A percentile compares a stretch with the other conserved stretches of the same genome.
phyloP scores from a whole-genome alignment of 768 basidiomycete species.

The Pholiota molesta region DNA sequence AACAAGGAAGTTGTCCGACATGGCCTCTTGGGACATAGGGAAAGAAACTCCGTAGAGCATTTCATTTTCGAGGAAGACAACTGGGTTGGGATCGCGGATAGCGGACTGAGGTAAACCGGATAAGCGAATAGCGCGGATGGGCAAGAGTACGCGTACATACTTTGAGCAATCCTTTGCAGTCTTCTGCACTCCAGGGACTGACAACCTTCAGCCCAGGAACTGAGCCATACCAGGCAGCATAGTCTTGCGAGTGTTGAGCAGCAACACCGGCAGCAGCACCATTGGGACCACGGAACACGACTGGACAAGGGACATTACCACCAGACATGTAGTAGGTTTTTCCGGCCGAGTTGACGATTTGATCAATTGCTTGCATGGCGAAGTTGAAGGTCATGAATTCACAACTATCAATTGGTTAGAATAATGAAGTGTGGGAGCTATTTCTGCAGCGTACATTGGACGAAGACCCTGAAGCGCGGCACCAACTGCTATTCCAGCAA shows the following conservation, averaged over 20 bases:
- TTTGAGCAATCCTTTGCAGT: slow-evolving; percentile 98
- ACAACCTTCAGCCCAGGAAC: slow-evolving; percentile 97
- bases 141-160: slow-evolving; percentile 36
- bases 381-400: slow-evolving; percentile 99
- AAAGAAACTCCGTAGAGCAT: slow-evolving; percentile 98
- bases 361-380: slow-evolving; percentile 99
- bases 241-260: slow-evolving; percentile 98
- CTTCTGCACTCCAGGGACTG: slow-evolving; percentile 97
- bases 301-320: slow-evolving; percentile 96
- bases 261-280: slow-evolving; percentile 97
- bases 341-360: slow-evolving; percentile 99
- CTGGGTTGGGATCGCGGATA: slow-evolving; percentile 97
- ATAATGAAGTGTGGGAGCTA: slow-evolving; percentile 6
- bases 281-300: slow-evolving; percentile 99
- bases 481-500: slow-evolving; percentile 95
- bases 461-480: slow-evolving; percentile 93
- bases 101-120: slow-evolving; percentile 60
- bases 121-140: slow-evolving; percentile 1
- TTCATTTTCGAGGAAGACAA: slow-evolving; percentile 99
- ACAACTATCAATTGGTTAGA: slow-evolving; percentile 56
- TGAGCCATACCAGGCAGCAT: slow-evolving; percentile 91
- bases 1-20: slow-evolving; percentile 93
- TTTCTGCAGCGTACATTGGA: slow-evolving; percentile 65
- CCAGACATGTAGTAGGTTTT: slow-evolving; percentile 99
- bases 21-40: slow-evolving; percentile 93